These are phyloP conservation scores for Candida chauliodis DNA, from an alignment of 805 yeast genomes.

Conservation along the genomic window DNA sequence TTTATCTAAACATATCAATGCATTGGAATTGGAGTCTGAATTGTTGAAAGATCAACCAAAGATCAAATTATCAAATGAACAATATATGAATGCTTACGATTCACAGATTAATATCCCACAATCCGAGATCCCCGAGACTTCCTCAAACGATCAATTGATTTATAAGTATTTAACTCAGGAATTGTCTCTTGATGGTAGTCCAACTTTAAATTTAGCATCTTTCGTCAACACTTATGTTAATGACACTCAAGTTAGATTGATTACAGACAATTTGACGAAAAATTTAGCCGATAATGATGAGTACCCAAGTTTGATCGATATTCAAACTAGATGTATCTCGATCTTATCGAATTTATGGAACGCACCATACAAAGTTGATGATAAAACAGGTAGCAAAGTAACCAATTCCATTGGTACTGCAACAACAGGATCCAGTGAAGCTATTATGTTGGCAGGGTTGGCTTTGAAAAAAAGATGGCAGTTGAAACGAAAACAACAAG, in stretches of 20 bases:
- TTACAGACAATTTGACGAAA: conserved; percentile 71
- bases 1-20: conserved; percentile 42
- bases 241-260: conserved; percentile 40
- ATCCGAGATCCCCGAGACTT: conserved; percentile 56
- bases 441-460: conserved; percentile 88
- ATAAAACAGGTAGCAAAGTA: conserved; percentile 26
- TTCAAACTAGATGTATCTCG: conserved; percentile 79
- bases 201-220: conserved; percentile 80
- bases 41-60: conserved; percentile 23
- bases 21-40: conserved; percentile 37
- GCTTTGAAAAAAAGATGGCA: conserved; percentile 94
- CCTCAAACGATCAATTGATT: conserved; percentile 50
- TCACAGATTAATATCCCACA: conserved; percentile 44
- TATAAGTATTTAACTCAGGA: conserved; percentile 69
- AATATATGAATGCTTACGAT: conserved; percentile 28
- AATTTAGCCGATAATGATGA: conserved; percentile 92
- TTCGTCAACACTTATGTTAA: conserved; percentile 78
- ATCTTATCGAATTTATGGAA: conserved; percentile 81
- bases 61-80: conserved; percentile 25
- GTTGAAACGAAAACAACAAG: conserved; percentile 53
- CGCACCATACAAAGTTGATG: conserved; percentile 43
- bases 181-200: conserved; percentile 77
- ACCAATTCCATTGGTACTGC: conserved; percentile 71
- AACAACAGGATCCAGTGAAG: conserved; percentile 92
- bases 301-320: conserved; percentile 78